A percentile compares a stretch with the other conserved stretches of the same genome.
Evolutionary conservation across 1,284 basidiomycete species (phyloP).

Genomic region (Ceratobasidium sp.): DNA sequence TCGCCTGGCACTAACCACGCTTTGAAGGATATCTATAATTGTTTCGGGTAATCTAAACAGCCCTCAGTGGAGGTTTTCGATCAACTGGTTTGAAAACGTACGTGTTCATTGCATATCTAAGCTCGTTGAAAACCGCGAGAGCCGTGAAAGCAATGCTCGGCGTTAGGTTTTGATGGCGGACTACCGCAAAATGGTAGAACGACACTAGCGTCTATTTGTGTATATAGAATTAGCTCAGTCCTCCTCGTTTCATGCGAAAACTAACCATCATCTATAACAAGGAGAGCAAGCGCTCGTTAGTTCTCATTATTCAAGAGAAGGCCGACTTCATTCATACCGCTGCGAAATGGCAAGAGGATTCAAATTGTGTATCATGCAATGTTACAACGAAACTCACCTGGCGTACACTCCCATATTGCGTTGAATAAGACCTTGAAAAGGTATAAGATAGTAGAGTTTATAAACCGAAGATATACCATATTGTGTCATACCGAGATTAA

Average conservation of each 20-base stretch:
- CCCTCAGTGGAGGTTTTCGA: not conserved
- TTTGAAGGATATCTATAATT: slow-evolving; percentile 79
- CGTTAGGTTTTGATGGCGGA: slow-evolving; percentile 76
- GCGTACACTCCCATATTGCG: slow-evolving; percentile 69
- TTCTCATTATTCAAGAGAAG: no score
- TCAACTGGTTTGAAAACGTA: slow-evolving; percentile 61
- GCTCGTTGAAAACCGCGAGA: slow-evolving; percentile 82
- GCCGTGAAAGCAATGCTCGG: slow-evolving; percentile 90
- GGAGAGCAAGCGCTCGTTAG: no score
- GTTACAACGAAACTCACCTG: slow-evolving; percentile 82
- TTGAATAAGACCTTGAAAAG: slow-evolving; percentile 73
- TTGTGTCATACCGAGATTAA: slow-evolving; percentile 74
- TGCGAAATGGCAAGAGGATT: slow-evolving; percentile 56
- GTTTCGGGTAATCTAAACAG: slow-evolving; percentile 79
- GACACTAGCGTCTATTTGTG: slow-evolving; percentile 70
- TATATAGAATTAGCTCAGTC: no score
- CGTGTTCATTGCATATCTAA: slow-evolving; percentile 63
- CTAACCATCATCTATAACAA: not conserved
- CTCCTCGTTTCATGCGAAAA: no score
- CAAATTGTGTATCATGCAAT: slow-evolving; percentile 65
- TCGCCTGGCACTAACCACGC: slow-evolving; percentile 86
- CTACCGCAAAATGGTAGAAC: slow-evolving; percentile 86
- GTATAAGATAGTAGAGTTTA: not conserved
- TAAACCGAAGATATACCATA: not conserved
- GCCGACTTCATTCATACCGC: slow-evolving; percentile 48